Percentiles rank a stretch among this genome's conserved stretches.
phyloP scores from a whole-genome alignment of 768 basidiomycete species.

The Strobilomyces echinocephalus region DNA sequence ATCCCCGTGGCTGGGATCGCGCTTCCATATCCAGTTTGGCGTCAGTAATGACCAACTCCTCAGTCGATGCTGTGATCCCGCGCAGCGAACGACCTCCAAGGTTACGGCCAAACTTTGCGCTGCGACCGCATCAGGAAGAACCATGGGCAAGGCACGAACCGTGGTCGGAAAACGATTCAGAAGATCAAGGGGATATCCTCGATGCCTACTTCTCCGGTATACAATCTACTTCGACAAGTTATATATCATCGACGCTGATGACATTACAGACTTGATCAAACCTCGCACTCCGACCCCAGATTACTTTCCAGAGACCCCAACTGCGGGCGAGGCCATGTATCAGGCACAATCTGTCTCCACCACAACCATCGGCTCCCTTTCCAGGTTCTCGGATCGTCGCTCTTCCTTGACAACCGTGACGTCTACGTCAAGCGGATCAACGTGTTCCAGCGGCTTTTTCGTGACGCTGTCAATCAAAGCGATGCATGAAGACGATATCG shows the following conservation, averaged over 20 bases:
- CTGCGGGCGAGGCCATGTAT: constrained; percentile 6
- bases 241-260: background rate
- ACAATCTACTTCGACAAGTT: background rate
- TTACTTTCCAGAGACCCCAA: constrained; percentile 22
- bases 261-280: constrained; percentile 20
- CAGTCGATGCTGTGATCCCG: constrained; percentile 55
- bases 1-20: constrained; percentile 18
- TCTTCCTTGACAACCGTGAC: constrained; percentile 24
- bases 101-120: constrained; percentile 8
- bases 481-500: constrained; percentile 53
- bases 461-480: constrained; percentile 56
- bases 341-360: constrained; percentile 5
- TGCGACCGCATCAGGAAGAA: constrained; percentile 18
- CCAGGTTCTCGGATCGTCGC: constrained; percentile 16
- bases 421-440: constrained; percentile 37
- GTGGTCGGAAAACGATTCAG: constrained; percentile 23
- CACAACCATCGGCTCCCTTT: constrained; percentile 6
- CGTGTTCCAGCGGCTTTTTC: constrained; percentile 23
- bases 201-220: constrained; percentile 41
- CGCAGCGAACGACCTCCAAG: constrained; percentile 23
- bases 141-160: constrained; percentile 7
- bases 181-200: constrained; percentile 35
- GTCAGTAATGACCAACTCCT: constrained; percentile 53
- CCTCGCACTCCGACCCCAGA: constrained; percentile 10
- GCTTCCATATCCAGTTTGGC: constrained; percentile 51